These are phyloP conservation scores for Babesia bovis DNA, from an alignment of 169 alveolate genomes.

Conservation along the genomic window DNA sequence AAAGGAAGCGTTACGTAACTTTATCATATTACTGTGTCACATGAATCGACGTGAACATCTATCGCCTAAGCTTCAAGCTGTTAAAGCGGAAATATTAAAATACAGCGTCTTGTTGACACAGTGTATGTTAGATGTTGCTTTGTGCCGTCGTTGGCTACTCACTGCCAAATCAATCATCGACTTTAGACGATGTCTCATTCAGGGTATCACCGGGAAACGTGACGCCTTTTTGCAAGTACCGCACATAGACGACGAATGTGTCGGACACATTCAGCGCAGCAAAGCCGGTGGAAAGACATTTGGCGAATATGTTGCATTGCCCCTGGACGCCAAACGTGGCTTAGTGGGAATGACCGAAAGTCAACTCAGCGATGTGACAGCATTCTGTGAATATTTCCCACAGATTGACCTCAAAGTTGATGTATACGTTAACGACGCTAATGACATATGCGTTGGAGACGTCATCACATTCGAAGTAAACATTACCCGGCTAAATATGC, in stretches of 20 bases:
- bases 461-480: conserved; percentile 82
- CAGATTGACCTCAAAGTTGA: conserved; percentile 74
- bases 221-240: conserved; percentile 86
- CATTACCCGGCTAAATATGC: conserved; percentile 78
- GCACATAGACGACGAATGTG: conserved; percentile 80
- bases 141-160: conserved; percentile 80
- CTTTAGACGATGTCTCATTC: conserved; percentile 86
- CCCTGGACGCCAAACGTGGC: conserved; percentile 79
- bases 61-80: conserved; percentile 68
- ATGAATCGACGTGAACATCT: conserved; percentile 80
- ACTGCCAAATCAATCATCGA: conserved; percentile 82
- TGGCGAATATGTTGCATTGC: conserved; percentile 79
- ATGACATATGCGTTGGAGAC: conserved; percentile 86
- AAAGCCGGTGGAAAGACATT: conserved; percentile 78
- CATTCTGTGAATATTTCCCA: conserved; percentile 80
- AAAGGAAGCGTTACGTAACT: conserved; percentile 72
- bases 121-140: conserved; percentile 85
- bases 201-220: conserved; percentile 80
- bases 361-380: conserved; percentile 80
- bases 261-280: conserved; percentile 76
- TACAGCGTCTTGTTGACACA: conserved; percentile 83
- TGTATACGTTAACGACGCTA: conserved; percentile 84
- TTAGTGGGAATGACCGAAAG: conserved; percentile 74
- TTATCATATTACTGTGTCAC: conserved; percentile 80
- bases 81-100: conserved; percentile 69